Percentiles rank a stretch among this genome's conserved stretches.
Evolutionary conservation across 2,329 filamentous ascomycete species (phyloP).

Genomic region (Amauroascus niger): DNA sequence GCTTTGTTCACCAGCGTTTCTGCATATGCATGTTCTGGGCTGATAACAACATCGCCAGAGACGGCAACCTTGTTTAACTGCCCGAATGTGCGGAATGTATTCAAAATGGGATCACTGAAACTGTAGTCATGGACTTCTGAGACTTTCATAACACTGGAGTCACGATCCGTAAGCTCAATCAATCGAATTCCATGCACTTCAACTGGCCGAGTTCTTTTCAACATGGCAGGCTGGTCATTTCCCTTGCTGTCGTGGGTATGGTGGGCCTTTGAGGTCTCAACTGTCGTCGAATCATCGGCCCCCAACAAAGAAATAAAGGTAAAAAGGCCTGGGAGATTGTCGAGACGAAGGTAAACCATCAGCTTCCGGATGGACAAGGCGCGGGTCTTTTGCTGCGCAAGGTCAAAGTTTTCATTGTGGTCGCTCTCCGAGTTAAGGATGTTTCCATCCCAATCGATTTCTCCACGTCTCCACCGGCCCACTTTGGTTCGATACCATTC

Average conservation of each 20-base stretch:
- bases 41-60: slow-evolving; percentile 69
- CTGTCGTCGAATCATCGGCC: slow-evolving; percentile 36
- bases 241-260: slow-evolving; percentile 24
- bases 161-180: slow-evolving; percentile 79
- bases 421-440: slow-evolving; percentile 38
- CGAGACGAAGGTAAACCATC: slow-evolving; percentile 71
- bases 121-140: slow-evolving; percentile 68
- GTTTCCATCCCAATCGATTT: slow-evolving; percentile 80
- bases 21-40: slow-evolving; percentile 67
- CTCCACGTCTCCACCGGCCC: slow-evolving; percentile 65
- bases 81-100: slow-evolving; percentile 81
- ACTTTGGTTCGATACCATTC: slow-evolving; percentile 65
- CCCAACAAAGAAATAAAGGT: slow-evolving; percentile 73
- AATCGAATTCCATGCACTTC: slow-evolving; percentile 78
- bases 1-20: slow-evolving; percentile 65
- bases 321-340: slow-evolving; percentile 73
- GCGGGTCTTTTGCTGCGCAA: slow-evolving; percentile 43
- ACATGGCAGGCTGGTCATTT: slow-evolving; percentile 17
- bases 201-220: slow-evolving; percentile 38
- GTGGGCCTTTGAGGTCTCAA: slow-evolving; percentile 28
- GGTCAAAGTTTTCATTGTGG: slow-evolving; percentile 32
- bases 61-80: slow-evolving; percentile 74
- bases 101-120: slow-evolving; percentile 71
- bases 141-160: slow-evolving; percentile 90
- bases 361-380: slow-evolving; percentile 51